A percentile compares a stretch with the other conserved stretches of the same genome.
phyloP scores from a whole-genome alignment of 495 filamentous ascomycete genomes.

The Neurospora terricola region DNA sequence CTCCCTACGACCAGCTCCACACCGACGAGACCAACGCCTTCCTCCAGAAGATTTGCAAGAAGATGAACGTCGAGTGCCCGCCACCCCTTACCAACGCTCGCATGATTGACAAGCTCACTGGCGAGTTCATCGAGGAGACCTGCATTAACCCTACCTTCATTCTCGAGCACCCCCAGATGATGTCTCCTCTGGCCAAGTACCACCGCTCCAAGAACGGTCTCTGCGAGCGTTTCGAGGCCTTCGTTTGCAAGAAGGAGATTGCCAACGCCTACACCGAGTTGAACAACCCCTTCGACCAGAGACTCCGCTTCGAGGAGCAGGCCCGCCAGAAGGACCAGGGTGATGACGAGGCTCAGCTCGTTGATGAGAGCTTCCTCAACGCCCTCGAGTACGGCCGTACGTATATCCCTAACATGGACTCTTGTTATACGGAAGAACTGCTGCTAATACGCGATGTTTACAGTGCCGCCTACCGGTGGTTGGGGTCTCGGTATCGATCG shows the following conservation, averaged over 20 bases:
- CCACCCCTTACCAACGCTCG: conserved; percentile 89
- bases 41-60: conserved; percentile 72
- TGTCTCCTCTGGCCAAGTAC: conserved; percentile 95
- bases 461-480: conserved; percentile 85
- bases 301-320: conserved; percentile 92
- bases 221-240: conserved; percentile 94
- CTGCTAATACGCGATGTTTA: not conserved
- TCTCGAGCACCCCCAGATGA: conserved; percentile 80
- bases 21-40: conserved; percentile 80
- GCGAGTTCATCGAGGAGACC: conserved; percentile 89
- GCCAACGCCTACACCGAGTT: conserved; percentile 96
- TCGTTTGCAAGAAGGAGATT: conserved; percentile 96
- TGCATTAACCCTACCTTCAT: conserved; percentile 97
- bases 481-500: conserved; percentile 98
- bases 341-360: conserved; percentile 91
- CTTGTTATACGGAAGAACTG: not conserved
- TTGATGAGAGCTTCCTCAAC: conserved; percentile 89
- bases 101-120: conserved; percentile 94
- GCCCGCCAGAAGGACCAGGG: conserved; percentile 91
- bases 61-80: conserved; percentile 82
- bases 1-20: conserved; percentile 78
- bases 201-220: conserved; percentile 73
- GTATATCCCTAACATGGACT: not conserved
- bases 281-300: conserved; percentile 93
- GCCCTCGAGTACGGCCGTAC: conserved; percentile 51